Percentiles rank a stretch among this genome's conserved stretches.
Conservation (phyloP, 2,329 filamentous ascomycete genomes). For the Trichoderma asperellum region DNA sequence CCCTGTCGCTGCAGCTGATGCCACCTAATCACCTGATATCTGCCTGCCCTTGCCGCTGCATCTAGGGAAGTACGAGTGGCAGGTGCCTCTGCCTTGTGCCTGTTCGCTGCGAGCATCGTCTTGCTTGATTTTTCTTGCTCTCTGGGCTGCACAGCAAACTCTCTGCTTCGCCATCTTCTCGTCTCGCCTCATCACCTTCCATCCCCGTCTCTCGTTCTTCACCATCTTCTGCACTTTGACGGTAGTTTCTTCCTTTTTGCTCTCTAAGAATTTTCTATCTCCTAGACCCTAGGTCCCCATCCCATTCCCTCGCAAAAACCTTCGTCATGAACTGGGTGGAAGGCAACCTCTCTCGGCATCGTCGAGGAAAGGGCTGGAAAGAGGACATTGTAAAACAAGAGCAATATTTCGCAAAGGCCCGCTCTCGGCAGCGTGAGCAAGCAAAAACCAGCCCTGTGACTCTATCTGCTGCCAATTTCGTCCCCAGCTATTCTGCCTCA, state of each 20-base stretch:
- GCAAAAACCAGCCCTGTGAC: neutral
- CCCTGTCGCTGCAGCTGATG: neutral
- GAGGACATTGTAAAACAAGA: slow-evolving; percentile 43
- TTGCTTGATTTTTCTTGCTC: neutral
- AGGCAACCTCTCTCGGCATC: slow-evolving; percentile 44
- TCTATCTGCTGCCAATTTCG: slow-evolving; percentile 30
- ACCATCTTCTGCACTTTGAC: neutral
- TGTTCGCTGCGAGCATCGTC: neutral
- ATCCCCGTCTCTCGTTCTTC: neutral
- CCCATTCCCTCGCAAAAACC: no score
- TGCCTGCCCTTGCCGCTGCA: neutral
- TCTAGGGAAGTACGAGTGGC: neutral
- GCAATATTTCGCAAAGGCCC: slow-evolving; percentile 45
- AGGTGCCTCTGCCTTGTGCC: neutral
- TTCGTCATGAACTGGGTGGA: slow-evolving; percentile 50
- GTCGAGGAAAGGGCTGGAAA: slow-evolving; percentile 41
- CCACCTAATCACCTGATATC: neutral
- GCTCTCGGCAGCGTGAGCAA: slow-evolving; percentile 33
- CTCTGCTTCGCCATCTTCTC: neutral
- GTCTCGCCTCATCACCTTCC: neutral
- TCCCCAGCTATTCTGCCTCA: slow-evolving; percentile 37
- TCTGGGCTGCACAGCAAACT: neutral
- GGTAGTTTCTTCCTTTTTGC: neutral
- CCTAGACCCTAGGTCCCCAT: no score
- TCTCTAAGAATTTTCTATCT: no score